A percentile compares a stretch with the other conserved stretches of the same genome.
These are phyloP conservation scores for Candida golubevii DNA, from an alignment of 805 yeast species.

Conservation along the genomic window DNA sequence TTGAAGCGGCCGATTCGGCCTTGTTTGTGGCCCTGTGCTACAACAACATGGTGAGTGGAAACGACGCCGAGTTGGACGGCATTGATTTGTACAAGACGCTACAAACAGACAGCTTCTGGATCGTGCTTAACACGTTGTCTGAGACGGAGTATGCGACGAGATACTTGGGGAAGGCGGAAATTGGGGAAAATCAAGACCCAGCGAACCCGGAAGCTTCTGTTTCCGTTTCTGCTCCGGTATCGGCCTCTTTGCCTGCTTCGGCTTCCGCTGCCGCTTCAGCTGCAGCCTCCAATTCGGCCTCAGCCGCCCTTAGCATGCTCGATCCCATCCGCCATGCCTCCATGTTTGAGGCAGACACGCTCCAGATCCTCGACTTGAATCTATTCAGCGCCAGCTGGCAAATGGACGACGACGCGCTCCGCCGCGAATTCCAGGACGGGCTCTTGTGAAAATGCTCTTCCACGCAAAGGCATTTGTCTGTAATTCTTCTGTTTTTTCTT, in stretches of 20 bases:
- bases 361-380: conserved; percentile 12
- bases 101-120: conserved; percentile 19
- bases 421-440: not conserved
- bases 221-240: too few relatives aligned
- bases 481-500: too few relatives aligned
- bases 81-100: conserved; percentile 14
- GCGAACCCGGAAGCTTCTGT: too few relatives aligned
- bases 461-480: too few relatives aligned
- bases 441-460: too few relatives aligned
- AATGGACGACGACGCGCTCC: conserved; percentile 8
- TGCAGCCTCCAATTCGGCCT: too few relatives aligned
- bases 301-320: not conserved
- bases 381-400: conserved; percentile 11
- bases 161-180: not conserved
- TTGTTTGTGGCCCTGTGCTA: conserved; percentile 8
- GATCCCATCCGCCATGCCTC: not conserved
- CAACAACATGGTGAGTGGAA: conserved; percentile 5
- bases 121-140: conserved; percentile 9
- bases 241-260: too few relatives aligned
- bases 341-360: conserved; percentile 3
- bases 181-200: not conserved
- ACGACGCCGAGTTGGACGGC: conserved; percentile 11
- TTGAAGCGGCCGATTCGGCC: not conserved
- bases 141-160: conserved; percentile 11
- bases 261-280: too few relatives aligned